These are phyloP conservation scores for Crassisporium funariophilum DNA, from an alignment of 768 basidiomycete species.

Conservation along the genomic window DNA sequence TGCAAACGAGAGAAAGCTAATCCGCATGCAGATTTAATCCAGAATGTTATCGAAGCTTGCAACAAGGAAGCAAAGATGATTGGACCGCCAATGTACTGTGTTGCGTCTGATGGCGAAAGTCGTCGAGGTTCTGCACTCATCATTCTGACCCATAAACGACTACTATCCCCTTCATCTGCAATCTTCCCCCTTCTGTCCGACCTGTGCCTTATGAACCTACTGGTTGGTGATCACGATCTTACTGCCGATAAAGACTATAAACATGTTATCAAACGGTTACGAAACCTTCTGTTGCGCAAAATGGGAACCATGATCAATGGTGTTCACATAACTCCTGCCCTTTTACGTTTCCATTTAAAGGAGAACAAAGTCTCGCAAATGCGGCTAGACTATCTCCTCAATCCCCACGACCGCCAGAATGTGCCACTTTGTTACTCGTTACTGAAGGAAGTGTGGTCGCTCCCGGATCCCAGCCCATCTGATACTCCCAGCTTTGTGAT, in stretches of 20 bases:
- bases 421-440: conserved; percentile 7
- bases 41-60: neutral
- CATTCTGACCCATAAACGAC: conserved; percentile 9
- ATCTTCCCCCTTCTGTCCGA: conserved; percentile 17
- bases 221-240: conserved; percentile 21
- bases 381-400: conserved; percentile 8
- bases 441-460: conserved; percentile 9
- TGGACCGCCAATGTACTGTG: neutral
- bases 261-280: conserved; percentile 19
- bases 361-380: neutral
- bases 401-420: conserved; percentile 14
- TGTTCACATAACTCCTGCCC: conserved; percentile 10
- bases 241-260: conserved; percentile 26
- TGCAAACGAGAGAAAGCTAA: conserved; percentile 17
- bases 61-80: neutral
- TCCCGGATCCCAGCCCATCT: conserved; percentile 1
- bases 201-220: conserved; percentile 20
- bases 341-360: conserved; percentile 11
- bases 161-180: conserved; percentile 9
- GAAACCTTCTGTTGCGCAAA: conserved; percentile 16
- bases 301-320: conserved; percentile 14
- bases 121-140: conserved; percentile 13
- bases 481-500: conserved; percentile 7
- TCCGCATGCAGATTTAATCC: conserved; percentile 12
- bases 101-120: conserved; percentile 19